Evolutionary conservation across 371 early-diverging fungal genomes (phyloP), one percentile per base, ranked within the genome.

Genomic region (Phascolomyces articulosus): DNA sequence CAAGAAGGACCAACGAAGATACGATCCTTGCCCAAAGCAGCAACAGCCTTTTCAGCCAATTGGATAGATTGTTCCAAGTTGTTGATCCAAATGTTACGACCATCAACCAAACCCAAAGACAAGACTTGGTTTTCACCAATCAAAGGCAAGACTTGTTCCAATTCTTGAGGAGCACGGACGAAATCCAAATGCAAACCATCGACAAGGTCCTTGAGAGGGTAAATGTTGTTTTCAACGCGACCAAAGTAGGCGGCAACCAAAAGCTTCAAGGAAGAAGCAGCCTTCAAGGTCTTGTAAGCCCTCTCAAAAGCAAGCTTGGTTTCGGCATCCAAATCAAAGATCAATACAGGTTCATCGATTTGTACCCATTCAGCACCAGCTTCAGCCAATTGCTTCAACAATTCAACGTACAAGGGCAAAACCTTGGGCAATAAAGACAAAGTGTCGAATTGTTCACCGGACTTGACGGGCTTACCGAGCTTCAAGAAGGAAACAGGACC

Each of bases 71-170:
- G 77, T 69, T 75, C 83, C 55, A 96, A 77, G 84, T 96, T 91
- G 70, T 91, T 84, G 85, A 94, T 95, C 98, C 98, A 98, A 79
- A 98, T 90, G 88, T 98, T 97, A 72, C 98, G 93, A 56, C 98
- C 98, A 78, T 96, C 88, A 68, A 96, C 83, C 53, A 96, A 84
- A 76, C 98, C 97, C 59, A 94, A 85, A 24, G 96, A 96, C 51
- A 97, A 82, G 57, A 83, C 68, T 69, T 91, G 86, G 55, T 77
- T 69, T 67, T 74, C 72, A 28, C 73, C 67, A 56, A 85, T 74
- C 40, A 90, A 65, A 65, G 82, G 75, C 62, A 92, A 72, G 55
- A 91, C 84, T 34, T 77, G 65, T 65, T 93, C 91, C 44, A 97
- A 80, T 68, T 97, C 92, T 63, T 87, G 85, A 51, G 91, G 90